Conservation (phyloP, 2,329 filamentous ascomycete genomes). For the Calonectria henricotiae region DNA sequence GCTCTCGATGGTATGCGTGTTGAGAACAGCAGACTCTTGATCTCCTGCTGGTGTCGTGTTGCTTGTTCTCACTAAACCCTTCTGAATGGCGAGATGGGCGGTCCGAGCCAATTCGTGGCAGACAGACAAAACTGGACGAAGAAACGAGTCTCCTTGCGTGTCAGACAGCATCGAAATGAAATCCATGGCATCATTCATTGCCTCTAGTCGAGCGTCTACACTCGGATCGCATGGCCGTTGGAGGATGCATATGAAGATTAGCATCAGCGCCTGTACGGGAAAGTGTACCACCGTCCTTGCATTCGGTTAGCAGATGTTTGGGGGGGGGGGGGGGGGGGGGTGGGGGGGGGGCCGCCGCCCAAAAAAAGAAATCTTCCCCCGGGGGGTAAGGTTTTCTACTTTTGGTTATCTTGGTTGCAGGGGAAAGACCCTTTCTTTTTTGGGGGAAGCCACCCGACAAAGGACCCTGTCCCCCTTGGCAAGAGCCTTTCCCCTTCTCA, state of each 20-base stretch:
- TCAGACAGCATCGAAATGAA: conserved; percentile 19
- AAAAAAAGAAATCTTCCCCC: no score
- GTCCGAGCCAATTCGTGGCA: conserved; percentile 21
- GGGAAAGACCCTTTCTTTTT: no score
- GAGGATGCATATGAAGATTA: conserved; percentile 30
- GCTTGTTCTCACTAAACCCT: not conserved
- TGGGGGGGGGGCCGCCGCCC: no score
- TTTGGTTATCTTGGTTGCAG: no score
- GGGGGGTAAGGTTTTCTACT: no score
- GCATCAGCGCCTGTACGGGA: conserved; percentile 28
- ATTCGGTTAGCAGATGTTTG: not conserved
- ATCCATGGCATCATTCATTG: conserved; percentile 26
- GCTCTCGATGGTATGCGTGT: not conserved
- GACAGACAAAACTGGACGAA: conserved; percentile 19
- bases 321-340: no score
- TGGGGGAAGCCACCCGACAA: no score
- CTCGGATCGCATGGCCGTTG: conserved; percentile 21
- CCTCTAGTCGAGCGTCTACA: not conserved
- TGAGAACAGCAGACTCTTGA: not conserved
- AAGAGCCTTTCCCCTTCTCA: no score
- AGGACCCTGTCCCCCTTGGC: no score
- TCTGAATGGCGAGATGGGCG: conserved; percentile 14
- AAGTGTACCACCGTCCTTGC: conserved; percentile 27
- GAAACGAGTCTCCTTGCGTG: conserved; percentile 24
- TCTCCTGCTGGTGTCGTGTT: not conserved